These are phyloP conservation scores for Fusarium sororula DNA, from an alignment of 2,329 filamentous ascomycete genomes.

Conservation along the genomic window DNA sequence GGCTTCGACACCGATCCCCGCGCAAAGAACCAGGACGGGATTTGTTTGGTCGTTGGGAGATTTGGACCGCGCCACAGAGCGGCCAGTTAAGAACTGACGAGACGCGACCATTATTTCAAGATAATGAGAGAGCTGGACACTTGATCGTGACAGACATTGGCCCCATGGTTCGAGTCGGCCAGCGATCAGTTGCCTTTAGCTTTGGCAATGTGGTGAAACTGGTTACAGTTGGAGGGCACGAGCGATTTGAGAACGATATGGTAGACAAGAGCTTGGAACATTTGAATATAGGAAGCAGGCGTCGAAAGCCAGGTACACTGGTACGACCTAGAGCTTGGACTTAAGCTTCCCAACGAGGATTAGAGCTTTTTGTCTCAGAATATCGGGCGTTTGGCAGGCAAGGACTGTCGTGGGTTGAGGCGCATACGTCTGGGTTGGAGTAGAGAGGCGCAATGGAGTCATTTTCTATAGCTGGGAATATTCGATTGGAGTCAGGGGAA, in stretches of 20 bases:
- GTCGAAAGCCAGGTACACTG: slow-evolving; percentile 46
- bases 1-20: slow-evolving; percentile 44
- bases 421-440: slow-evolving; percentile 22
- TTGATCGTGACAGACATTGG: slow-evolving; percentile 74
- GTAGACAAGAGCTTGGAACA: slow-evolving; percentile 44
- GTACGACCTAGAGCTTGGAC: slow-evolving; percentile 38
- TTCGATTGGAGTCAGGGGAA: background rate
- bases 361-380: background rate
- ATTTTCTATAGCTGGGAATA: slow-evolving; percentile 14
- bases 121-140: slow-evolving; percentile 56
- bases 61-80: slow-evolving; percentile 62
- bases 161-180: slow-evolving; percentile 70
- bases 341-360: slow-evolving; percentile 6
- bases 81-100: slow-evolving; percentile 57
- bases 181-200: slow-evolving; percentile 72
- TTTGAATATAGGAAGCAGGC: slow-evolving; percentile 51
- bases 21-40: slow-evolving; percentile 37
- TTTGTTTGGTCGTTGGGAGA: slow-evolving; percentile 58
- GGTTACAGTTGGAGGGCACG: slow-evolving; percentile 69
- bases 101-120: slow-evolving; percentile 54
- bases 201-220: slow-evolving; percentile 80
- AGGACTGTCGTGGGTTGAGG: background rate
- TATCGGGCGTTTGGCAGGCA: slow-evolving; percentile 1
- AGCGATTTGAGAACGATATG: slow-evolving; percentile 64
- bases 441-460: slow-evolving; percentile 34